Conservation (phyloP, 208 protist genomes). For the Angomonas deanei region DNA sequence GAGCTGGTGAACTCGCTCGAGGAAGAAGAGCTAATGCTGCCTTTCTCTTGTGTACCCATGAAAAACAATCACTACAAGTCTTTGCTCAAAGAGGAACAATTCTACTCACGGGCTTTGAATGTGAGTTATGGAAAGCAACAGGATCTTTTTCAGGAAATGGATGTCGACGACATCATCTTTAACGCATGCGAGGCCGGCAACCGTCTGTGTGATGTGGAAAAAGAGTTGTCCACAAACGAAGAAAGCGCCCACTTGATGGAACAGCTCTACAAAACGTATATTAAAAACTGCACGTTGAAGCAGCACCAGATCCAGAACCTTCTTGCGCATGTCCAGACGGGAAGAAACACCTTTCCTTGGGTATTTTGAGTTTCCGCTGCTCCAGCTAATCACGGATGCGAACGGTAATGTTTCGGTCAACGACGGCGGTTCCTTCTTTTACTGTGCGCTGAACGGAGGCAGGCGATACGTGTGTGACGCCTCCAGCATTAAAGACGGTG, state of each 20-base stretch:
- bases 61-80: too few species aligned
- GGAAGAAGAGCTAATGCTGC: neutral
- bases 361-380: slow-evolving; percentile 25
- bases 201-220: neutral
- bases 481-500: neutral
- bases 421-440: slow-evolving; percentile 18
- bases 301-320: slow-evolving; percentile 45
- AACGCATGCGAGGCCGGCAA: neutral
- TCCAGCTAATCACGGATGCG: slow-evolving; percentile 2
- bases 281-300: slow-evolving; percentile 12
- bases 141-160: neutral
- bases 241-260: neutral
- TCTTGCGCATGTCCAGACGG: slow-evolving; percentile 28
- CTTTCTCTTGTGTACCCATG: too few species aligned
- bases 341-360: slow-evolving; percentile 23
- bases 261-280: neutral
- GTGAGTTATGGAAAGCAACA: neutral
- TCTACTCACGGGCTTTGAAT: neutral
- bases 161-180: neutral
- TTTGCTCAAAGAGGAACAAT: neutral
- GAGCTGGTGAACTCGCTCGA: neutral
- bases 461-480: slow-evolving; percentile 3
- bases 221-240: neutral
- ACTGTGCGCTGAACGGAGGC: slow-evolving; percentile 21
- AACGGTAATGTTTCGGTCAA: neutral